Conservation (phyloP, 73 alveolate species). For the Paramecium biaurelia region DNA sequence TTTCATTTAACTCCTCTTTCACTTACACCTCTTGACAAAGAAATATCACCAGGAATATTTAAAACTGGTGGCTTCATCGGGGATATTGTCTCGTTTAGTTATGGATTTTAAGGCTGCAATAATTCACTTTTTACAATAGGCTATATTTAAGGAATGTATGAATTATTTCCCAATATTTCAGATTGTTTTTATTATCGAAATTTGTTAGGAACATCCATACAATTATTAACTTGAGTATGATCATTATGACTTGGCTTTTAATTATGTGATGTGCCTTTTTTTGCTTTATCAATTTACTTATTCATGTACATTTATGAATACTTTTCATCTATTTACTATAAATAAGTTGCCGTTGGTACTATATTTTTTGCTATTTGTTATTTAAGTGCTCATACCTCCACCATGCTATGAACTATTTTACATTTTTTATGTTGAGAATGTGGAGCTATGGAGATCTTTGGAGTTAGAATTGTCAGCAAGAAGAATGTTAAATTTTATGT, state of each 20-base stretch:
- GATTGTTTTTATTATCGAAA: neutral
- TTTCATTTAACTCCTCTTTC: constrained; percentile 32
- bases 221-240: neutral
- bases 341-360: neutral
- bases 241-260: neutral
- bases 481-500: neutral
- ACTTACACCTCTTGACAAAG: neutral
- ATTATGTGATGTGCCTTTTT: neutral
- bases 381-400: neutral
- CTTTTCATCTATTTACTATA: neutral
- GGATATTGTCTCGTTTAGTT: neutral
- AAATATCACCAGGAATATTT: neutral
- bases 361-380: neutral
- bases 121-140: neutral
- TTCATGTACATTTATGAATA: neutral
- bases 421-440: neutral
- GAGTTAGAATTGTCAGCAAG: neutral
- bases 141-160: neutral
- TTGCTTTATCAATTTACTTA: neutral
- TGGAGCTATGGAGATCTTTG: neutral
- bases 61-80: constrained; percentile 6
- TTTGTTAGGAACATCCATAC: neutral
- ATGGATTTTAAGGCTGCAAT: neutral
- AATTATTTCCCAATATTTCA: neutral
- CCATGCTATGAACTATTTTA: neutral